phyloP scores from a whole-genome alignment of 805 yeast genomes.

The Metschnikowia borealis region DNA sequence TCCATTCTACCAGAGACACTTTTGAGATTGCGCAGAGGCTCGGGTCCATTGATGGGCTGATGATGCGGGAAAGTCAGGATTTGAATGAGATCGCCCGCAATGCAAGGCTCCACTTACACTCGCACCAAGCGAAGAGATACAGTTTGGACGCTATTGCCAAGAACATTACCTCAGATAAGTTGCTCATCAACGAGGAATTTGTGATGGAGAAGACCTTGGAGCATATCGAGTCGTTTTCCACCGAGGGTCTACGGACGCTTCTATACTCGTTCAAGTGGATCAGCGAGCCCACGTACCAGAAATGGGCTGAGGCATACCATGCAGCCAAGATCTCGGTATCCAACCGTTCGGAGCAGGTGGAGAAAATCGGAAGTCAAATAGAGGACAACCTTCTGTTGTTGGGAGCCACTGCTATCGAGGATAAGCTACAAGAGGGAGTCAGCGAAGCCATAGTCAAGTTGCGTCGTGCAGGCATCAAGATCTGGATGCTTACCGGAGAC shows the following conservation, averaged over 20 bases:
- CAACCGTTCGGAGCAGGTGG: slow-evolving; percentile 64
- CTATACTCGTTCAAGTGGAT: slow-evolving; percentile 79
- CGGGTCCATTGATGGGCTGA: slow-evolving; percentile 48
- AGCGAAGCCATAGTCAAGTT: slow-evolving; percentile 90
- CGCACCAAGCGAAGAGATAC: slow-evolving; percentile 56
- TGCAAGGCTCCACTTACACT: slow-evolving; percentile 56
- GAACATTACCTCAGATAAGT: slow-evolving; percentile 43
- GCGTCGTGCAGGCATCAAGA: slow-evolving; percentile 85
- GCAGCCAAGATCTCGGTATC: slow-evolving; percentile 74
- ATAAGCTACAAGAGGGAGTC: slow-evolving; percentile 94
- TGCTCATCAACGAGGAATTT: slow-evolving; percentile 68
- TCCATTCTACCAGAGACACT: slow-evolving; percentile 30
- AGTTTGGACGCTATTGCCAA: slow-evolving; percentile 25
- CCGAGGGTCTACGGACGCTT: slow-evolving; percentile 90
- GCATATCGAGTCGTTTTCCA: slow-evolving; percentile 90
- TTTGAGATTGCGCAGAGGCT: slow-evolving; percentile 20
- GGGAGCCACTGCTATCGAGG: slow-evolving; percentile 98
- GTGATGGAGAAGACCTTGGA: slow-evolving; percentile 79
- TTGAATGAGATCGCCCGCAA: slow-evolving; percentile 49
- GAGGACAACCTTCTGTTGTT: slow-evolving; percentile 66
- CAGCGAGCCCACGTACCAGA: slow-evolving; percentile 49
- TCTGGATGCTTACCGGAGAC: slow-evolving; percentile 99
- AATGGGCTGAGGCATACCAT: slow-evolving; percentile 65
- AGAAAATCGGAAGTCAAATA: slow-evolving; percentile 64
- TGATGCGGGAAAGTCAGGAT: slow-evolving; percentile 47